These are phyloP conservation scores for Cunninghamia lanceolata DNA, from an alignment of 75 land plant species.

Conservation along the genomic window DNA sequence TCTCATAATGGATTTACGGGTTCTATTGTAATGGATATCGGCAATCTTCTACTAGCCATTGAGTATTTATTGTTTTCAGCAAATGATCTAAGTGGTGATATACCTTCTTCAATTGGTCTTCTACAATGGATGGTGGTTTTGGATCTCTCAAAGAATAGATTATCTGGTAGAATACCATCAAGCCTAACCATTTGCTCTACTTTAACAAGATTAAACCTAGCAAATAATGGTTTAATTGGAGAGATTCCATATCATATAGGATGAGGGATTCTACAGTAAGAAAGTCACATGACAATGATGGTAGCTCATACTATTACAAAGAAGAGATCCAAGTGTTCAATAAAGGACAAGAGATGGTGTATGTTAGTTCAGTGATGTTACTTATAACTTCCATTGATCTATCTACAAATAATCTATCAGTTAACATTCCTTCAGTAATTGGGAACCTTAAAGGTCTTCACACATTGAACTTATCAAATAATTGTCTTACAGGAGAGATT, in stretches of 20 bases:
- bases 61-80: neutral
- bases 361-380: neutral
- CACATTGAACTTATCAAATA: neutral
- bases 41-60: neutral
- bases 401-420: neutral
- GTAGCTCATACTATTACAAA: neutral
- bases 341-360: neutral
- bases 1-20: neutral
- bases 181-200: no score
- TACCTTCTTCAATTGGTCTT: no score
- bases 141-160: no score
- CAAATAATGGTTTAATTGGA: neutral
- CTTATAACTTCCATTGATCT: neutral
- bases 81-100: neutral
- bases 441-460: neutral
- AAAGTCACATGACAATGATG: neutral
- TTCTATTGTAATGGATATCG: neutral
- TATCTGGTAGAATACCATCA: no score
- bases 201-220: neutral
- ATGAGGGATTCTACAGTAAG: no score
- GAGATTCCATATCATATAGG: neutral
- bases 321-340: neutral
- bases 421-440: neutral
- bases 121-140: no score
- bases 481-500: neutral